A percentile compares a stretch with the other conserved stretches of the same genome.
Conservation (phyloP, 1,139 yeast genomes). For the Suhomyces wounanorum region DNA sequence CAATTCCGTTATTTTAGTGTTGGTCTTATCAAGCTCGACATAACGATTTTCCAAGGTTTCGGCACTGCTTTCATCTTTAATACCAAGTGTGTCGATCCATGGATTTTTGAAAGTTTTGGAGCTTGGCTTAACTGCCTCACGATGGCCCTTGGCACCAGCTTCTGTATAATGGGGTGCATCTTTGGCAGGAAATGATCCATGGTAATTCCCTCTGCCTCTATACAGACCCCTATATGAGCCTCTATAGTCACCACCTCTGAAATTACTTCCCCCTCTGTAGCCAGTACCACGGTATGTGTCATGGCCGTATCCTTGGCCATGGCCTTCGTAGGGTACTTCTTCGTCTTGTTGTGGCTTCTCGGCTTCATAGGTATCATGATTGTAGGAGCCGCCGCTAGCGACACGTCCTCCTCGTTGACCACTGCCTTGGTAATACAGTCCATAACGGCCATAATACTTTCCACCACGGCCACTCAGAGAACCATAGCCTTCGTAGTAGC, state of each 20-base stretch:
- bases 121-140: slow-evolving; percentile 5
- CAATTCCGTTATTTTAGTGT: slow-evolving; percentile 29
- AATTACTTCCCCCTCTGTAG: slow-evolving; percentile 9
- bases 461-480: slow-evolving; percentile 6
- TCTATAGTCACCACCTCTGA: slow-evolving; percentile 7
- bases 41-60: slow-evolving; percentile 21
- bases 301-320: neutral
- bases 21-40: slow-evolving; percentile 25
- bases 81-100: slow-evolving; percentile 24
- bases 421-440: slow-evolving; percentile 5
- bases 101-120: slow-evolving; percentile 18
- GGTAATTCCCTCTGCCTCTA: slow-evolving; percentile 8
- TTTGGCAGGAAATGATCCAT: slow-evolving; percentile 2
- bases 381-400: neutral
- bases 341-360: slow-evolving; percentile 4
- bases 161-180: slow-evolving; percentile 3
- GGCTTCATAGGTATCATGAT: slow-evolving; percentile 9
- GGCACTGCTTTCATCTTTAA: slow-evolving; percentile 21
- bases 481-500: slow-evolving; percentile 10
- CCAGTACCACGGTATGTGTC: slow-evolving; percentile 13
- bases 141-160: neutral
- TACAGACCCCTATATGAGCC: slow-evolving; percentile 7
- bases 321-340: neutral
- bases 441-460: slow-evolving; percentile 6
- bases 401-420: slow-evolving; percentile 6